Evolutionary conservation across 345 rosid genomes (phyloP).

Genomic region (Raphanus raphanistrum): DNA sequence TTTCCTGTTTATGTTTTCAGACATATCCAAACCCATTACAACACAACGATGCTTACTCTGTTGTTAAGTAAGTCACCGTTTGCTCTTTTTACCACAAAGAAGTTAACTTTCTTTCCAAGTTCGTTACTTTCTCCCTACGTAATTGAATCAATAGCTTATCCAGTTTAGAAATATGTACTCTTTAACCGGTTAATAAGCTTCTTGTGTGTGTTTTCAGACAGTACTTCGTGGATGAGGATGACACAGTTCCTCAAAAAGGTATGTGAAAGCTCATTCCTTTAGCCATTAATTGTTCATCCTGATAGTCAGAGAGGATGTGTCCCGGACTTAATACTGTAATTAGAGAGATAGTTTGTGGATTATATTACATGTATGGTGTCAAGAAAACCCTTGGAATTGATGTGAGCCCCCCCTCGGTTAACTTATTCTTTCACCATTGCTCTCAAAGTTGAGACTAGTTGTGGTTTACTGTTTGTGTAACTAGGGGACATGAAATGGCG

Average conservation of each 20-base stretch:
- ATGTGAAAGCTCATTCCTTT: background rate
- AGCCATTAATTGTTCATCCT: background rate
- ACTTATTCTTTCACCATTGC: too few species aligned
- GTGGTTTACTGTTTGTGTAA: too few species aligned
- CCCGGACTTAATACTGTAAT: slow-evolving; percentile 86
- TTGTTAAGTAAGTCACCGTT: slow-evolving; percentile 60
- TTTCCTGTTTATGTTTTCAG: slow-evolving; percentile 40
- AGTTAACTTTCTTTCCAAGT: background rate
- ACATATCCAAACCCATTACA: slow-evolving; percentile 84
- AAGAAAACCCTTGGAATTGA: slow-evolving; percentile 71
- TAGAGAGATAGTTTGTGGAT: slow-evolving; percentile 73
- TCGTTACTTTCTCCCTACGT: background rate
- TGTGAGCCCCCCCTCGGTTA: slow-evolving; percentile 43
- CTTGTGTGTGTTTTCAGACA: slow-evolving; percentile 51
- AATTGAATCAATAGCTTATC: background rate
- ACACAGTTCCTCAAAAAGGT: slow-evolving; percentile 76
- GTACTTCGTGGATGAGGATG: slow-evolving; percentile 81
- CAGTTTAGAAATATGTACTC: background rate
- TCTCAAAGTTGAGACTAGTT: too few species aligned
- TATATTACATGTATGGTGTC: slow-evolving; percentile 80
- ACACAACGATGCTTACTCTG: slow-evolving; percentile 83
- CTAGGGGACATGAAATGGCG: too few species aligned
- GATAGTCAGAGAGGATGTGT: slow-evolving; percentile 37
- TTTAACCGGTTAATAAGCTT: background rate
- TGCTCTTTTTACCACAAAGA: background rate